Conservation (phyloP, 257 asterid genomes). For the Nemophila menziesii region DNA sequence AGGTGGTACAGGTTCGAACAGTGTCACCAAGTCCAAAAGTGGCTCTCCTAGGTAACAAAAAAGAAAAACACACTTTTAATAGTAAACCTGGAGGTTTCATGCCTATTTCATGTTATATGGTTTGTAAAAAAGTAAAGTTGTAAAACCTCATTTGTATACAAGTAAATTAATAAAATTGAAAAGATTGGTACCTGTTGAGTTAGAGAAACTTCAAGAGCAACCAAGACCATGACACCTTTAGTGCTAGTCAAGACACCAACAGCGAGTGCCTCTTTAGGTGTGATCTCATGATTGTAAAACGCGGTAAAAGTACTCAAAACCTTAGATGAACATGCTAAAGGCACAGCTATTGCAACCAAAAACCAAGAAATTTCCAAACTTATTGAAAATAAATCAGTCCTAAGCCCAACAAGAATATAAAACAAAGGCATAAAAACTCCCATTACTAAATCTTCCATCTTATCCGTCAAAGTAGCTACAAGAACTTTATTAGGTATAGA, state of each 20-base stretch:
- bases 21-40: too few relatives aligned
- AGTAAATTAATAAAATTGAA: too few relatives aligned
- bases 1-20: too few relatives aligned
- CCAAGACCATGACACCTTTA: conserved; percentile 55
- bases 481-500: conserved; percentile 62
- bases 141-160: too few relatives aligned
- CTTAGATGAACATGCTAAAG: conserved; percentile 34
- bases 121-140: too few relatives aligned
- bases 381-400: conserved; percentile 36
- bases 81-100: too few relatives aligned
- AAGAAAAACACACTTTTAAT: too few relatives aligned
- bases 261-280: conserved; percentile 40
- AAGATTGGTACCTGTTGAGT: conserved; percentile 68
- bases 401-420: conserved; percentile 64
- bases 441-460: conserved; percentile 60
- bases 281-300: conserved; percentile 23
- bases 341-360: conserved; percentile 17
- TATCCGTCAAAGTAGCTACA: conserved; percentile 51
- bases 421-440: conserved; percentile 78
- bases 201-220: conserved; percentile 74
- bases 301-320: conserved; percentile 29
- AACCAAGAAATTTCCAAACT: conserved; percentile 9
- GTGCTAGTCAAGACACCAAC: conserved; percentile 60
- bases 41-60: too few relatives aligned
- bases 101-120: too few relatives aligned